These are phyloP conservation scores for Lactarius evosmus DNA, from an alignment of 768 basidiomycete species.

Conservation along the genomic window DNA sequence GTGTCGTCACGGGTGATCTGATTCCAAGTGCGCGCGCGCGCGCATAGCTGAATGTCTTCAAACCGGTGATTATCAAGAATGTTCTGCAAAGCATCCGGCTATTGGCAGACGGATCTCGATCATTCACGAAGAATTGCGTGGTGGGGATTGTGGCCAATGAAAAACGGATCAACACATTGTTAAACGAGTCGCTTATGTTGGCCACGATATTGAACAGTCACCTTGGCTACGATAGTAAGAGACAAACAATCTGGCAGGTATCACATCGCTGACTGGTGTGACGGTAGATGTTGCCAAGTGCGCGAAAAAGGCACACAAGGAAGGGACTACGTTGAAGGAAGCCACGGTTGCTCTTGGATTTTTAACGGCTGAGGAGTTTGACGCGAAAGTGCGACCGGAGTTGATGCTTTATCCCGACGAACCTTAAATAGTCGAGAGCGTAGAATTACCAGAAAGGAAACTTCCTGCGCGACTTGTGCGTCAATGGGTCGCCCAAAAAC, in stretches of 20 bases:
- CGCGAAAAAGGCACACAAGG: constrained; percentile 99
- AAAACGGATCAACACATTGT: constrained; percentile 79
- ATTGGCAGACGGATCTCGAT: constrained; percentile 88
- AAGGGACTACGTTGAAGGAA: constrained; percentile 94
- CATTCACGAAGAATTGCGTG: constrained; percentile 96
- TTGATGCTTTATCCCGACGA: constrained; percentile 81
- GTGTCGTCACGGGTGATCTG: neutral
- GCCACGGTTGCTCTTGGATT: constrained; percentile 87
- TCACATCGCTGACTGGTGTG: constrained; percentile 19
- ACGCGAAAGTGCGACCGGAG: constrained; percentile 89
- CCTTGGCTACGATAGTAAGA: constrained; percentile 95
- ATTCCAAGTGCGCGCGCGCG: constrained; percentile 2
- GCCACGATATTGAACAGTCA: constrained; percentile 96
- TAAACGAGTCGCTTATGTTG: constrained; percentile 97
- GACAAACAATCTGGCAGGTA: neutral
- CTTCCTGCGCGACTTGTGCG: constrained; percentile 27
- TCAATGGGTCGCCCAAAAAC: constrained; percentile 16
- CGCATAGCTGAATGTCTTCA: constrained; percentile 93
- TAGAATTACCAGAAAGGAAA: constrained; percentile 24
- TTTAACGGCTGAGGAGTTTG: constrained; percentile 88
- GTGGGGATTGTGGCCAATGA: constrained; percentile 97
- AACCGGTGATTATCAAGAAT: constrained; percentile 98
- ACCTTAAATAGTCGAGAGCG: constrained; percentile 30
- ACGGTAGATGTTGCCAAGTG: constrained; percentile 89
- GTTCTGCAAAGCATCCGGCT: constrained; percentile 94